Conservation (phyloP, 768 basidiomycete species). For the Punctularia strigosozonata region DNA sequence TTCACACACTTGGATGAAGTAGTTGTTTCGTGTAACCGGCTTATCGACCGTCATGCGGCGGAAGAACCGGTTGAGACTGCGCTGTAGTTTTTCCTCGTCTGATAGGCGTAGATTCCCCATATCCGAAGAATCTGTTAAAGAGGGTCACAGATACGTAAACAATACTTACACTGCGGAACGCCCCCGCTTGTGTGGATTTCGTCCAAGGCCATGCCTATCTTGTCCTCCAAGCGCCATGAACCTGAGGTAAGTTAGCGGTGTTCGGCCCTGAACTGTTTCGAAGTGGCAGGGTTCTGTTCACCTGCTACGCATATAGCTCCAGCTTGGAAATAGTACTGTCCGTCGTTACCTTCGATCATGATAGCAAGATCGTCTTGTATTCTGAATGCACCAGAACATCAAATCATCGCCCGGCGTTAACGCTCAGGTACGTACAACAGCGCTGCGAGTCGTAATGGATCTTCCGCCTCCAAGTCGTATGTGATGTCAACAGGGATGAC, state of each 20-base stretch:
- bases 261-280: neutral
- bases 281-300: slow-evolving; percentile 13
- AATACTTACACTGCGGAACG: slow-evolving; percentile 56
- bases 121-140: slow-evolving; percentile 3
- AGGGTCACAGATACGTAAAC: neutral
- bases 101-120: too few species aligned
- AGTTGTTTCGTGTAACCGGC: slow-evolving; percentile 65
- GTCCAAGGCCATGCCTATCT: slow-evolving; percentile 60
- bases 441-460: slow-evolving; percentile 50
- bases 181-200: slow-evolving; percentile 61
- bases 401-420: neutral
- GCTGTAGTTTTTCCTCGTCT: slow-evolving; percentile 53
- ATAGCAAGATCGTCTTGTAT: slow-evolving; percentile 14
- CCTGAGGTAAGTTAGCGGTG: slow-evolving; percentile 26
- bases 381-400: slow-evolving; percentile 1
- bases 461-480: slow-evolving; percentile 39
- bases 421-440: slow-evolving; percentile 34
- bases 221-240: slow-evolving; percentile 68
- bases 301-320: slow-evolving; percentile 59
- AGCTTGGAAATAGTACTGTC: slow-evolving; percentile 64
- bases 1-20: slow-evolving; percentile 33
- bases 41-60: slow-evolving; percentile 52
- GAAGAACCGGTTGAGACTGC: slow-evolving; percentile 62
- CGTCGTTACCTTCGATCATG: slow-evolving; percentile 39
- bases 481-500: slow-evolving; percentile 36